Percentiles rank a stretch among this genome's conserved stretches.
Conservation (phyloP, 2,329 filamentous ascomycete genomes). For the Apiospora kogelbergensis region DNA sequence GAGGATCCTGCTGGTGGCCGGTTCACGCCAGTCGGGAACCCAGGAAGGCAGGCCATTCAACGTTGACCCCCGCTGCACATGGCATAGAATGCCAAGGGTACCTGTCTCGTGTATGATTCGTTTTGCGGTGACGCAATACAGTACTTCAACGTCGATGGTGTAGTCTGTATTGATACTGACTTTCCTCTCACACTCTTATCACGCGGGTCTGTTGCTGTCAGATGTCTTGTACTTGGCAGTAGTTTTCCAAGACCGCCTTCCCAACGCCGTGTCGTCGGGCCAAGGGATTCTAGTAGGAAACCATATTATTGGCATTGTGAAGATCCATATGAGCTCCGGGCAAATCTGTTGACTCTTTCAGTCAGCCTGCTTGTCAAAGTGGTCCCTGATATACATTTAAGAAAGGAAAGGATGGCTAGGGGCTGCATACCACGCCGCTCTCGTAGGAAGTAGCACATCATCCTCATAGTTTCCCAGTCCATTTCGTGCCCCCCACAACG, state of each 20-base stretch:
- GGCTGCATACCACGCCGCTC: not conserved
- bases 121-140: not conserved
- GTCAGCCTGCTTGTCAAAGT: not conserved
- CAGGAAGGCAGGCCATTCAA: not conserved
- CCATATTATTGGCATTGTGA: not conserved
- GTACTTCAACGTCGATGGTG: not conserved
- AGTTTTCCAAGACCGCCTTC: not conserved
- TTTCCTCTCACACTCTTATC: not conserved
- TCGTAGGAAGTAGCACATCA: not conserved
- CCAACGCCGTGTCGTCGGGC: not conserved
- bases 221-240: not conserved
- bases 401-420: too few relatives aligned
- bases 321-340: not conserved
- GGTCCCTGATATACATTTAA: too few relatives aligned
- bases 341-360: not conserved
- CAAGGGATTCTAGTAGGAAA: not conserved
- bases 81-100: not conserved
- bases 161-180: not conserved
- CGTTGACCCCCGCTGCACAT: not conserved
- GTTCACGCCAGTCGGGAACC: not conserved
- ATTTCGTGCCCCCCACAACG: not conserved
- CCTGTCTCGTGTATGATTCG: not conserved
- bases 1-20: not conserved
- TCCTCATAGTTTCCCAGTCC: not conserved
- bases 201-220: not conserved